Evolutionary conservation across 148 eudicot genomes (phyloP).

Genomic region (Hydrangea macrophylla): DNA sequence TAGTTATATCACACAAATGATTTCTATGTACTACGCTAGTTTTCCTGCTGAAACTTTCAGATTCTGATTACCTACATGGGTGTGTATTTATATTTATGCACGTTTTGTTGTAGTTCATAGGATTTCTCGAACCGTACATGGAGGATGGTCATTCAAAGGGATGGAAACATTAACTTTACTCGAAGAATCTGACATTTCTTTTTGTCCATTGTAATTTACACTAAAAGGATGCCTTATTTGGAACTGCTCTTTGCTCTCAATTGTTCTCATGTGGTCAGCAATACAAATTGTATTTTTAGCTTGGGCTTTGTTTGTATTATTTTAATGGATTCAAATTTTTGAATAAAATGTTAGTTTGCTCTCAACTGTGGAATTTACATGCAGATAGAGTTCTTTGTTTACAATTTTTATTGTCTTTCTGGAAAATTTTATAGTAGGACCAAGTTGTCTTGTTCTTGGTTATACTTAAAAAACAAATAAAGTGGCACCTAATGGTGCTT

Average conservation of each 20-base stretch:
- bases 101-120: conserved; percentile 58
- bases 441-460: no score
- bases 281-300: no score
- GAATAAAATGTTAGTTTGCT: background rate
- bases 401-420: background rate
- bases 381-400: background rate
- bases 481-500: no score
- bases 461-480: no score
- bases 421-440: background rate
- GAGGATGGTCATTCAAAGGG: conserved; percentile 57
- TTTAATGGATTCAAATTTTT: background rate
- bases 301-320: background rate
- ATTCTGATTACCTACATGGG: background rate
- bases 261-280: background rate
- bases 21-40: no score
- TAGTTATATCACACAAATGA: no score
- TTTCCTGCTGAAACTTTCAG: no score
- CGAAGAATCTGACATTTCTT: background rate
- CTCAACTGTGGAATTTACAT: background rate
- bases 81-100: no score
- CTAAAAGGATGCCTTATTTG: background rate
- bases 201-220: background rate
- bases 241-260: background rate
- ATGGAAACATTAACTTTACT: conserved; percentile 53
- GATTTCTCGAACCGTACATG: conserved; percentile 81